Percentiles rank a stretch among this genome's conserved stretches.
phyloP scores from a whole-genome alignment of 345 rosid species.

The Sapria himalayana region DNA sequence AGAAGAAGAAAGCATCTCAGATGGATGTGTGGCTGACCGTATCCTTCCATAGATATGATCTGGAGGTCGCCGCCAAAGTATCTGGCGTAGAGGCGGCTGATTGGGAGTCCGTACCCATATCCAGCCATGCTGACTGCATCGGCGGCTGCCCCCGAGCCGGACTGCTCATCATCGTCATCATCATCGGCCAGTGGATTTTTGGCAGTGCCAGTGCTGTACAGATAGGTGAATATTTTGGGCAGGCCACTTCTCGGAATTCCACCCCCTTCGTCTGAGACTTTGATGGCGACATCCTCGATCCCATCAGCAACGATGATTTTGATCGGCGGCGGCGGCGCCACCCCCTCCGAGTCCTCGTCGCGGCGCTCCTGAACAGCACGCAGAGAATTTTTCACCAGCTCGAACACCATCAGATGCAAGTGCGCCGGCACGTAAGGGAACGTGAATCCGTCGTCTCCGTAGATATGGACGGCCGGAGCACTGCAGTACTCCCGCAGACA shows the following conservation, averaged over 20 bases:
- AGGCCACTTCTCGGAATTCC: slow-evolving; percentile 96
- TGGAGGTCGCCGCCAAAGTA: slow-evolving; percentile 97
- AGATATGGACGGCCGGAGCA: slow-evolving; percentile 58
- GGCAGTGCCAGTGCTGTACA: slow-evolving; percentile 88
- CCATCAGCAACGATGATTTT: slow-evolving; percentile 88
- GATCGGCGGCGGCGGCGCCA: slow-evolving; percentile 60
- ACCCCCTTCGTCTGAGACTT: slow-evolving; percentile 97
- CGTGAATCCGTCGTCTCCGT: slow-evolving; percentile 80
- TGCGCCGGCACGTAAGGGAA: slow-evolving; percentile 93
- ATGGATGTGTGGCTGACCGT: slow-evolving; percentile 37
- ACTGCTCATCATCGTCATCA: slow-evolving; percentile 44
- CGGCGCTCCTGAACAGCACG: slow-evolving; percentile 82
- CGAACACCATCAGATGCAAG: slow-evolving; percentile 88
- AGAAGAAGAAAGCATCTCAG: neutral
- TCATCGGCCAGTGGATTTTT: slow-evolving; percentile 70
- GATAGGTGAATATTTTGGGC: slow-evolving; percentile 86
- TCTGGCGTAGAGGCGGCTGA: slow-evolving; percentile 85
- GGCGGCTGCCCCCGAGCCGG: slow-evolving; percentile 39
- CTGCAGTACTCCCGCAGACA: slow-evolving; percentile 81
- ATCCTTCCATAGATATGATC: slow-evolving; percentile 95
- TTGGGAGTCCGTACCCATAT: slow-evolving; percentile 84
- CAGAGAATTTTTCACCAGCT: slow-evolving; percentile 85
- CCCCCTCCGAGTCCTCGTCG: slow-evolving; percentile 62
- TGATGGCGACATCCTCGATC: slow-evolving; percentile 84
- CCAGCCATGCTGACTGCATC: slow-evolving; percentile 84